Evolutionary conservation across 2,329 filamentous ascomycete species (phyloP), one percentile per base, ranked within the genome.

Genomic region (Colletotrichum karsti): DNA sequence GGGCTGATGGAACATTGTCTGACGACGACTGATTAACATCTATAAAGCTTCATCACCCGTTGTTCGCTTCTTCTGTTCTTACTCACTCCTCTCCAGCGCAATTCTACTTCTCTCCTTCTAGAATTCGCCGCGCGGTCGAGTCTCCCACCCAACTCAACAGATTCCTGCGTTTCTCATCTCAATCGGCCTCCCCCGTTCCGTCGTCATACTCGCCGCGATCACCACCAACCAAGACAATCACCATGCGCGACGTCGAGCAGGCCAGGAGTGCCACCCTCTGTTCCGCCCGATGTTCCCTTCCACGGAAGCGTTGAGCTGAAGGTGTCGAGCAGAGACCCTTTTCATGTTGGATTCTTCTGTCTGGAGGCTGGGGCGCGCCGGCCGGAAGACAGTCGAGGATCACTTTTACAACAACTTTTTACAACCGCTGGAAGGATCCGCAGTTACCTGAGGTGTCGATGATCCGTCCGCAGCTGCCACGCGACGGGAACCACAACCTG

Each of bases 401-500:
- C 55, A 7, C 18, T 24, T 46, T 37, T 13, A 28, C 46, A 61
- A 62, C 37, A 56, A 57, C 24, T 60, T 48, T 50, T 50, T 13
- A 51, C 8, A 15, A 39, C 33, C 41, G 56, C 66, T 69, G 55
- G 62, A 56, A 51, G 62, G 51, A 61, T 60, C 53, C 44, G 64
- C 62, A 44, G 56, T 41, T 51, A 44, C 56, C 48, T 69, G 69
- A 73, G 65, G 73, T 62, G 70, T 73, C 18, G 72, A 73, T 70
- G 68, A 69, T 68, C 71, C 72, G 67, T 70, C 62, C 69, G 72
- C 72, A 74, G 70, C 50, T 63, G 28, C 65, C 30, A 54, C 60
- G 65, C 60, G 46, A 30, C 39, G 24, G 51, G 41, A n/a, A 13
- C 6, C 12, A n/a, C 42, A 5, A 18, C 30, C 24, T 28, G 30